Conservation (phyloP, 2,329 filamentous ascomycete species). For the Camptophora hylomeconis region DNA sequence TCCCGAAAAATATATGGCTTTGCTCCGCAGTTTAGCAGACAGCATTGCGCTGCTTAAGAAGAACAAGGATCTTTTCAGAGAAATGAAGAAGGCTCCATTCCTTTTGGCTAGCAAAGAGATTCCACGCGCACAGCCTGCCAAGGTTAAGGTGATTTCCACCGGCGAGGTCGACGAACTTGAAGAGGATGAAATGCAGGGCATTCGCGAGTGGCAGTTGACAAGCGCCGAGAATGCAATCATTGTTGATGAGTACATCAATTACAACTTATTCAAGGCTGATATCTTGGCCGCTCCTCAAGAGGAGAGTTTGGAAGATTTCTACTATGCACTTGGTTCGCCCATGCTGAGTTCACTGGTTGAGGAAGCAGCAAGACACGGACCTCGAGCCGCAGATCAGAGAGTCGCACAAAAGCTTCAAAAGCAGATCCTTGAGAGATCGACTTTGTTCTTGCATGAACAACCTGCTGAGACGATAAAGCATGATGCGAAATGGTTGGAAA, state of each 20-base stretch:
- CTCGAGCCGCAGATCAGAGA: conserved; percentile 51
- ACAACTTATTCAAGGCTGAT: conserved; percentile 72
- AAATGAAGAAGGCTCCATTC: conserved; percentile 63
- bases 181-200: conserved; percentile 48
- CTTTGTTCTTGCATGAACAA: conserved; percentile 81
- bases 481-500: conserved; percentile 81
- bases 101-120: conserved; percentile 75
- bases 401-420: conserved; percentile 59
- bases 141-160: conserved; percentile 7
- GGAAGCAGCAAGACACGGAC: conserved; percentile 62
- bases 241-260: conserved; percentile 78
- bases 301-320: conserved; percentile 73
- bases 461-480: conserved; percentile 67
- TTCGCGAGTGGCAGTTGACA: conserved; percentile 69
- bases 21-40: conserved; percentile 71
- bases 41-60: conserved; percentile 56
- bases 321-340: conserved; percentile 64
- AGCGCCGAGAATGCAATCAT: conserved; percentile 61
- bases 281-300: conserved; percentile 84
- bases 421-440: conserved; percentile 73
- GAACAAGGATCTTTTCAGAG: conserved; percentile 64
- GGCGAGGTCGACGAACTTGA: conserved; percentile 34
- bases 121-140: conserved; percentile 19
- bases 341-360: conserved; percentile 66
- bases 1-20: conserved; percentile 71